Base-by-base conservation (phyloP, 805 yeast species). In the Lachancea sp. region DNA sequence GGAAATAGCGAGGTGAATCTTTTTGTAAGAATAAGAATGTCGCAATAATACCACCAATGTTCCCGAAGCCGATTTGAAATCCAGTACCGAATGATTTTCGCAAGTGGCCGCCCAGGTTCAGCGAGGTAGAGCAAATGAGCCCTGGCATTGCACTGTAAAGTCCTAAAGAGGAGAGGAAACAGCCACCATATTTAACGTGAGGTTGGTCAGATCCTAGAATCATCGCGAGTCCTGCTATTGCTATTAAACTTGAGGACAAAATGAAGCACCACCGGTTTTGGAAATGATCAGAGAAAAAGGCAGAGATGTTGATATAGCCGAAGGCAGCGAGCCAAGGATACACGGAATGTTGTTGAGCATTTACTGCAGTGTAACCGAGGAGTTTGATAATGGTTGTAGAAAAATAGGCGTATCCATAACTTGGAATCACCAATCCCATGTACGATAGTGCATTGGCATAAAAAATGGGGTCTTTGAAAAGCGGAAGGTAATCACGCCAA, bases 401-500 rank as follows among this genome's bases (percentile, higher is more conserved):
- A 23, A 31, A 38, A 31, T 38, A 31, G 13, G 41, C 36, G 24
- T 38, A 31, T 4, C 36, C 36, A 24, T 38, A 38, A 30, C 41
- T 25, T 6, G 36, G 36, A 13, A 38, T 36, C 6, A 38, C 30
- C 11, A 31, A 19, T 3, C 36, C 34, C 22, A 31, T 15, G 26
- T 38, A 38, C 4, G 41, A 25, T 11, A 38, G 16, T 8, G 41
- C 36, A 22, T 28, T 38, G 17, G 34, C 36, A 21, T 36, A 36
- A 20, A 36, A 36, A 29, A 36, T 36, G 16, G 34, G 40, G 21
- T 36, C 40, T 22, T 29, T 36, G 29, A 36, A 22, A 13, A 36
- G 40, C 7, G 40, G 40, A 16, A 36, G 26, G 28, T 36, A 36
- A 22, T 36, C 40, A 26, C 41, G 36, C 25, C 29, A 24, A n/a